phyloP scores from a whole-genome alignment of 2,329 filamentous ascomycete species.

The Diaporthe vaccinii region DNA sequence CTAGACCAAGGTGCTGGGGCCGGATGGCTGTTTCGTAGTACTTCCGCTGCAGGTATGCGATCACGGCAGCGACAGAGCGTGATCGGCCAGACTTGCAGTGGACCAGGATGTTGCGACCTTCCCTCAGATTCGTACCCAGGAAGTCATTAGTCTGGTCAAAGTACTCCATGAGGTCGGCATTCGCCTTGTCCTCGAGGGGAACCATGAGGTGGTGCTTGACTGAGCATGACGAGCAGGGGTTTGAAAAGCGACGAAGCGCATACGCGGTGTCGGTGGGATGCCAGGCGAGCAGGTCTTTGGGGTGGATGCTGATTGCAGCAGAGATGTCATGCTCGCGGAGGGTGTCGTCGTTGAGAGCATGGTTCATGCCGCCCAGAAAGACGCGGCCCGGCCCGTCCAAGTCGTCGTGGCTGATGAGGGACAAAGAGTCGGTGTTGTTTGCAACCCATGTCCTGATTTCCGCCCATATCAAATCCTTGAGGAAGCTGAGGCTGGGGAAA shows the following conservation, averaged over 20 bases:
- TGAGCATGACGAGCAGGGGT: constrained; percentile 7
- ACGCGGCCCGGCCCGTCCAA: constrained; percentile 28
- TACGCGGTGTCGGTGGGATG: constrained; percentile 33
- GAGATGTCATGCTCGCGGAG: constrained; percentile 24
- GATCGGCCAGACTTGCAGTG: constrained; percentile 34
- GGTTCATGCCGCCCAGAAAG: constrained; percentile 33
- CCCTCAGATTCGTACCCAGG: background rate
- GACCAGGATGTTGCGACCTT: constrained; percentile 25
- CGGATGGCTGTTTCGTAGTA: constrained; percentile 2
- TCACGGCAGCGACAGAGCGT: constrained; percentile 29
- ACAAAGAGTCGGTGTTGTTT: constrained; percentile 27
- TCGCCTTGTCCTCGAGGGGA: constrained; percentile 13
- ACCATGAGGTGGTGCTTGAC: constrained; percentile 26
- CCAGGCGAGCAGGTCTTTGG: constrained; percentile 30
- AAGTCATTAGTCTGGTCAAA: constrained; percentile 16
- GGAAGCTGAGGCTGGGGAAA: constrained; percentile 12
- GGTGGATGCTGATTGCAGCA: constrained; percentile 33
- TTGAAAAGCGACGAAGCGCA: constrained; percentile 25
- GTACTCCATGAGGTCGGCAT: constrained; percentile 26
- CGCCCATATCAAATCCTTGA: constrained; percentile 24
- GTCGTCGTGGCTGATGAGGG: constrained; percentile 21
- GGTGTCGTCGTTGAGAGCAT: constrained; percentile 31
- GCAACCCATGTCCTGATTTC: constrained; percentile 34
- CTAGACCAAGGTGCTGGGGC: constrained; percentile 1
- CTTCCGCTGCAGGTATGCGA: constrained; percentile 33